Conservation (phyloP, 805 yeast species). For the Candida koratica region DNA sequence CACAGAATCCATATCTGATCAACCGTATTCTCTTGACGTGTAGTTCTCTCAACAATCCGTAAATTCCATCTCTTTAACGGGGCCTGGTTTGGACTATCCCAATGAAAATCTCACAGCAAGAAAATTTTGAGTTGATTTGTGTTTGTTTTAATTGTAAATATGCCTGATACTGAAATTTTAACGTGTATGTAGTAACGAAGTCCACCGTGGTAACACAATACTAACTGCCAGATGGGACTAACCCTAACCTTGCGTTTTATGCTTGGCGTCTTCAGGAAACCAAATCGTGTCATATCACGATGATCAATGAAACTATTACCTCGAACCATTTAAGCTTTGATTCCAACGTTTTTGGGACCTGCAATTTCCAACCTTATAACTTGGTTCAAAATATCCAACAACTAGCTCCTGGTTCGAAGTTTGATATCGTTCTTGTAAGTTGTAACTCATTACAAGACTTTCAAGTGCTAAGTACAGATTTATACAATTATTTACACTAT, state of each 20-base stretch:
- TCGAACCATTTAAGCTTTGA: slow-evolving; percentile 17
- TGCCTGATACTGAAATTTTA: slow-evolving; percentile 21
- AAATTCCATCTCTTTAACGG: background rate
- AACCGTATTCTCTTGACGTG: too few species aligned
- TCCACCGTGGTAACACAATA: background rate
- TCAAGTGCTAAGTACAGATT: slow-evolving; percentile 24
- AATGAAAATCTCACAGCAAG: slow-evolving; percentile 7
- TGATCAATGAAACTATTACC: slow-evolving; percentile 31
- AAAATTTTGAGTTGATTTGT: slow-evolving; percentile 6
- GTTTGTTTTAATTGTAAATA: slow-evolving; percentile 8
- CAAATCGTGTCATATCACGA: slow-evolving; percentile 30
- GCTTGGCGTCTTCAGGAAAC: slow-evolving; percentile 54
- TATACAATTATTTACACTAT: slow-evolving; percentile 24
- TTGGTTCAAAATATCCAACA: slow-evolving; percentile 12
- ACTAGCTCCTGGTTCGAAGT: slow-evolving; percentile 15
- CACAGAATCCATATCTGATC: too few species aligned
- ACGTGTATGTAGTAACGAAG: slow-evolving; percentile 17
- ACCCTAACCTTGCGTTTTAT: slow-evolving; percentile 57
- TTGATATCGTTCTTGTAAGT: slow-evolving; percentile 34
- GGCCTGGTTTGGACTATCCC: background rate
- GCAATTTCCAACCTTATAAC: slow-evolving; percentile 13
- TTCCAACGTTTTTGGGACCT: slow-evolving; percentile 15
- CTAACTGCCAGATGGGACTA: slow-evolving; percentile 43
- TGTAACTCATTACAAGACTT: slow-evolving; percentile 38
- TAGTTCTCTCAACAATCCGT: too few species aligned